Evolutionary conservation across 352 stramenopile genomes (phyloP).

Genomic region (Globisporangium uncinulatum): DNA sequence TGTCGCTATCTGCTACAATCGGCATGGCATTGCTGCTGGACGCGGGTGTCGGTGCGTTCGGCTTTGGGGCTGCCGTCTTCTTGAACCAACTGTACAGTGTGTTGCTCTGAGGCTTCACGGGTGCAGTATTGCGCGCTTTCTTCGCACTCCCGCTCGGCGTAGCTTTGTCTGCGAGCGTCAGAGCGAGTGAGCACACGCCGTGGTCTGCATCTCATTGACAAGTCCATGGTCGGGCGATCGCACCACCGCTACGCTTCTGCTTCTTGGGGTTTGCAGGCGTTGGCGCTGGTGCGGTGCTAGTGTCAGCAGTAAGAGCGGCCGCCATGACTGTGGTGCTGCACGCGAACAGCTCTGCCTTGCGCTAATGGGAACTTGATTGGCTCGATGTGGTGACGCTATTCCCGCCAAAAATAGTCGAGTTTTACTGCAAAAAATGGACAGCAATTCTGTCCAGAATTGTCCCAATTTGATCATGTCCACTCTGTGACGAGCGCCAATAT

Average conservation of each 20-base stretch:
- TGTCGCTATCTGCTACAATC: not conserved
- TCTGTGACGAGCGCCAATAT: not conserved
- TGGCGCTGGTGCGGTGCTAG: not conserved
- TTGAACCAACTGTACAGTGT: constrained; percentile 64
- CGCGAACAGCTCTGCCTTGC: not conserved
- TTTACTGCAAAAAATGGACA: constrained; percentile 1
- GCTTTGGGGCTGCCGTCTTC: constrained; percentile 16
- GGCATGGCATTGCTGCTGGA: too few species aligned
- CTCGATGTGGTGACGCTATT: not conserved
- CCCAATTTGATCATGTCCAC: not conserved
- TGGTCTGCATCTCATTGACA: too few species aligned
- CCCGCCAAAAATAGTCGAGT: not conserved
- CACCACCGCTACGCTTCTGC: constrained; percentile 9
- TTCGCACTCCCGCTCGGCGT: constrained; percentile 4
- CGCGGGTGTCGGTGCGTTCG: constrained; percentile 7
- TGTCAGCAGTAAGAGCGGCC: not conserved
- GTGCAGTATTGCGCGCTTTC: constrained; percentile 3
- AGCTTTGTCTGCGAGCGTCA: not conserved
- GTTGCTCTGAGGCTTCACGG: constrained; percentile 29
- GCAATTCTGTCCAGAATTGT: not conserved
- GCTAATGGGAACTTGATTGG: not conserved
- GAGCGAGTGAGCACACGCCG: not conserved
- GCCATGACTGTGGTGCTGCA: constrained; percentile 1
- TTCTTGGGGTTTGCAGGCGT: constrained; percentile 8
- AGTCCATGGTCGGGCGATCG: not conserved